Base-by-base conservation (phyloP, 129 eudicot species). In the Flaveria bidentis region DNA sequence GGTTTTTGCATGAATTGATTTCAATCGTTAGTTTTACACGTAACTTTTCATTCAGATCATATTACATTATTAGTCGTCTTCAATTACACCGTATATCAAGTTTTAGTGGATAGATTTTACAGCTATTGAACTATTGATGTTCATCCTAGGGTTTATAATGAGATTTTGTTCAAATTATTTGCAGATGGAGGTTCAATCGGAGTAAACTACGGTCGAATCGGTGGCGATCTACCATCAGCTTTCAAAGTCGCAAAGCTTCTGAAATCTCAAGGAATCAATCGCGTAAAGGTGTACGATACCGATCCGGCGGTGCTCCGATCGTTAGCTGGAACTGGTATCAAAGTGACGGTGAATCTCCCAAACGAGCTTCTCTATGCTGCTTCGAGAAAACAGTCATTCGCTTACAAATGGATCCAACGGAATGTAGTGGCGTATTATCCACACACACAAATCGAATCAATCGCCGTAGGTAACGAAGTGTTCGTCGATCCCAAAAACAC, bases 391-490 rank as follows among this genome's bases (percentile, higher is more conserved):
- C 87, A 74, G n/a, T 85, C 90, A n/a, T 95, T 87, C 51, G 90
- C 99, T 18, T 26, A 60, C 85, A 57, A 79, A 0, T 95, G 96
- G 96, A 83, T 91, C 41, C 70, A 53, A 12, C 76, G 77, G 61
- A 95, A 91, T 67, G 89, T 95, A 15, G 87, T 64, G 25, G 87
- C 94, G 4, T 91, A 89, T 78, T 67, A 85, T 85, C 97, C 99
- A 0, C 71, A 82, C 8, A 94, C 99, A 56, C 81, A 68, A 39
- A 91, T 94, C 74, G 96, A 91, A 66, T 51, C 97, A 75, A 91
- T 94, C 3, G 97, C 92, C 44, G 89, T 95, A 5, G 99, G 99
- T 1, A 95, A 95, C 16, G 99, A 95, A 75, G 99, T 95, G 0
- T 94, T 93, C 56, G 93, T 86, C 8, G 97, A 88, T 82, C 87